Base-by-base conservation (phyloP, 2,329 filamentous ascomycete species). In the Exophiala sp. region DNA sequence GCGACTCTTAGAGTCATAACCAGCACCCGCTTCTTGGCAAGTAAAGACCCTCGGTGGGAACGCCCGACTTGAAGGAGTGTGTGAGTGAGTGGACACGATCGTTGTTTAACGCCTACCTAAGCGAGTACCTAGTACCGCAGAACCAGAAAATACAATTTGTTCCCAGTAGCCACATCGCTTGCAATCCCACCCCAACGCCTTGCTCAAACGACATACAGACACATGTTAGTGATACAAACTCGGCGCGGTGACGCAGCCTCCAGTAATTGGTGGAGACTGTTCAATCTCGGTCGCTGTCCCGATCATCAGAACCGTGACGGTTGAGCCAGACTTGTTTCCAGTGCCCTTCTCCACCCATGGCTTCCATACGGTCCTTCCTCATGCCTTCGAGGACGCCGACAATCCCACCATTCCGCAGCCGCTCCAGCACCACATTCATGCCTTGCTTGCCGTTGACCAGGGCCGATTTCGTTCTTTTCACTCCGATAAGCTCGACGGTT, bases 301-400 rank as follows among this genome's bases (percentile, higher is more conserved):
- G 21, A 30, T 32, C 45, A 37, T 21, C 30, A 18, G 16, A 19
- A 19, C 58, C 58, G 48, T 62, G 63, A 6, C 68, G 66, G 13
- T 67, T 62, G 18, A 66, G 53, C 70, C 68, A 73, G 16, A 66
- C 65, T 22, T 66, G 65, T 59, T 71, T 69, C 67, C 68, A 71
- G 11, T 66, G 63, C 5, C 68, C 65, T 14, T 72, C 67, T 35
- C 41, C 53, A 19, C 47, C 65, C 60, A 43, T 64, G 62, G 58
- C 78, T 74, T 34, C 76, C 49, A 57, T 47, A 13, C 57, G 72
- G 62, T 86, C 82, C 59, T 73, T 70, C 44, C 80, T 72, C 82
- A 86, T 86, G 22, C 81, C 82, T 57, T 86, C 83, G 23, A 87
- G 68, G n/a, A 86, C 83, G 18, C 69, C 82, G 13, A 85, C 80